Evolutionary conservation across 192 early-diverging fungal genomes (phyloP).

Genomic region (Paraglomus brasilianum): DNA sequence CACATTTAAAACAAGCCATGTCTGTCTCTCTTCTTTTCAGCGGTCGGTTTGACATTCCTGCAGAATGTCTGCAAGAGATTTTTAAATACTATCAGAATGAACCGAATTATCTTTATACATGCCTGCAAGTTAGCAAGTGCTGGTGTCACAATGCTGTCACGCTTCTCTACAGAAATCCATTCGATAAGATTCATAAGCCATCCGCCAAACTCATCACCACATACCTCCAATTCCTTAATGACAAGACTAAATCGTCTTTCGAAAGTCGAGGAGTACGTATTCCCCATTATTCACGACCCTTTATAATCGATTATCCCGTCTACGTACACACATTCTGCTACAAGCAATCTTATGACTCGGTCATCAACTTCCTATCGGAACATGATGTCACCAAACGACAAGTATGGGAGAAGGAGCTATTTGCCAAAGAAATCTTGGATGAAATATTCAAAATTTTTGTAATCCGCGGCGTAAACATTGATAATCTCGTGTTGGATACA

Average conservation of each 20-base stretch:
- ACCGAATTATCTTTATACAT: neutral
- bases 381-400: neutral
- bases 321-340: neutral
- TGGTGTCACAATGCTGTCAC: conserved; percentile 5
- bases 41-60: no score
- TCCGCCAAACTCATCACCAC: conserved; percentile 13
- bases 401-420: neutral
- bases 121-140: neutral
- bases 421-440: neutral
- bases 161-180: neutral
- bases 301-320: neutral
- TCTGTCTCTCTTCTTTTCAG: no score
- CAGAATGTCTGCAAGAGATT: conserved; percentile 21
- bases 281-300: neutral
- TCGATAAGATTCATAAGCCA: neutral
- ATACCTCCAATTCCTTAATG: conserved; percentile 4
- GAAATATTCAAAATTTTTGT: neutral
- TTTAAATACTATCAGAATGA: neutral
- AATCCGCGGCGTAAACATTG: neutral
- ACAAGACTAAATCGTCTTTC: neutral
- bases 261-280: neutral
- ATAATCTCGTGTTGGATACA: neutral
- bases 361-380: neutral
- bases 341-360: neutral
- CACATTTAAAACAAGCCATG: no score